Base-by-base conservation (phyloP, 352 stramenopile species). In the Aphanomyces euteiches region DNA sequence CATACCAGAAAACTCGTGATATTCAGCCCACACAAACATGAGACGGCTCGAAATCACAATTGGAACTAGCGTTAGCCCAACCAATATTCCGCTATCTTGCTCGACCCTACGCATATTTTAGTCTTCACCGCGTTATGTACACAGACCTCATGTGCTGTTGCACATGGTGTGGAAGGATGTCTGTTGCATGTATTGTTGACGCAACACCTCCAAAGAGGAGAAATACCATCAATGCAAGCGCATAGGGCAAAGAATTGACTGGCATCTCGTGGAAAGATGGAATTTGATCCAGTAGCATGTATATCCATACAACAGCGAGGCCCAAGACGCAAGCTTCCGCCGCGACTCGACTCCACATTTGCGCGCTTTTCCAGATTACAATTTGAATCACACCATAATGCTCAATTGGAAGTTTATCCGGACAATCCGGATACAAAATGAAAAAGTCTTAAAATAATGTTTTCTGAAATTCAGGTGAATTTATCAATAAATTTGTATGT, bases 21-120 rank as follows among this genome's bases (percentile, higher is more conserved):
- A 21, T 38, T 40, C 54, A 56, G 12, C 21, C 21, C 7, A 63
- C 17, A 72, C 56, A n/a, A 69, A 70, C 4, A 89, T 53, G 19
- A 93, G 74, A 0, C 83, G 81, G 69, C 81, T 89, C 21, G 88
- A 69, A 4, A 91, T 63, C 37, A 86, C 82, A 5, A 91, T 66
- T 19, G 85, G 79, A 5, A 79, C 77, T 7, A 93, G 50, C 5
- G 88, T 67, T 38, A 82, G 88, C 19, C 85, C 82, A 41, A 93
- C 64, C 1, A 83, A 75, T 13, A 91, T 73, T 8, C 85, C 83
- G 65, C 66, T 58, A 66, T 90, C 84, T 10, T 81, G 75, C 38
- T 93, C 83, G 13, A 58, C 74, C 72, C 85, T 90, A 53, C 48
- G 50, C n/a, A 8, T n/a, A 13, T 10, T 8, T 21, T 38, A 21